Evolutionary conservation across 2,329 filamentous ascomycete genomes (phyloP), one percentile per base, ranked within the genome.

Genomic region (Stagonosporopsis tanaceti): DNA sequence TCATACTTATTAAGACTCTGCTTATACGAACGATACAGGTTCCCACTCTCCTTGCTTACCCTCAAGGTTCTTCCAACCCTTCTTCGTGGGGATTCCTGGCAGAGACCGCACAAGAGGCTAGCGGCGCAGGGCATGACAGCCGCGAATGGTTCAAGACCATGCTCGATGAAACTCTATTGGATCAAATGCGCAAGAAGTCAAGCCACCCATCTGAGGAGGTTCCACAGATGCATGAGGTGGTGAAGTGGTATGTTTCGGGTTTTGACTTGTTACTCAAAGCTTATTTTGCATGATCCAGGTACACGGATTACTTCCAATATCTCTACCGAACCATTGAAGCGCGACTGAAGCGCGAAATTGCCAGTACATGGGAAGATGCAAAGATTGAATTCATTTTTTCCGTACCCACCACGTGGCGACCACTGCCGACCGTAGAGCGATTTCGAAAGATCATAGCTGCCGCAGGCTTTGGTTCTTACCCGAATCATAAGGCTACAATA

Each of bases 321-420:
- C 67, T 85, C 3, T 84, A 84, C 58, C 63, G 67, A 1, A 76
- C 81, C 81, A 85, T 70, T 84, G 41, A 81, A 80, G 52, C 67
- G 68, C 57, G 72, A 24, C 56, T 77, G 1, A 66, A 67, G 9
- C 53, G 63, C 0, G 77, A 81, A 35, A 78, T 74, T 1, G 66
- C 78, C 76, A 64, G 72, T 69, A 27, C 67, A 39, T 50, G 78
- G 79, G 11, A 66, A 64, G n/a, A 69, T 67, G 76, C 82, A 51
- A 72, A 72, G 0, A 79, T 86, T 1, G 78, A 82, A 37, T 87
- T 85, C 62, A 71, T 85, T 8, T 86, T 86, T 70, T 83, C 81
- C 42, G 83, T 85, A 0, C 84, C 84, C 0, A 86, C 84, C 1
- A 86, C 84, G 0, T 87, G 84, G 84, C 77, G 76, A 9, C 80